Conservation (phyloP, 495 filamentous ascomycete genomes). For the Symbiotaphrina buchneri region DNA sequence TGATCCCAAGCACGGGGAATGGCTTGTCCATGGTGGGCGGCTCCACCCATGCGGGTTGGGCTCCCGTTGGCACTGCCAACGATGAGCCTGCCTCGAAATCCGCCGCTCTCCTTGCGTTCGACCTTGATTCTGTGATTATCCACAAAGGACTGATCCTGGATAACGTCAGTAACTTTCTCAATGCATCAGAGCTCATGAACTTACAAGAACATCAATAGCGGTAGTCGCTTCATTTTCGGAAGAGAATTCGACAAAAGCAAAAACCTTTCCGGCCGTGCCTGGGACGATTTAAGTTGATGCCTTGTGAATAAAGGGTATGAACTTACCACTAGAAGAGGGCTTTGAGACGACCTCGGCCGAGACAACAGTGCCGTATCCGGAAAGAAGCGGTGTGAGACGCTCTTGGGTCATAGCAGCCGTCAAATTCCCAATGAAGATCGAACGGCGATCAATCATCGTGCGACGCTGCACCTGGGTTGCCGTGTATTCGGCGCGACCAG, state of each 20-base stretch:
- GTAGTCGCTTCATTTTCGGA: slow-evolving; percentile 12
- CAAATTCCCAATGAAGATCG: slow-evolving; percentile 27
- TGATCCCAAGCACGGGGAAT: too few relatives aligned
- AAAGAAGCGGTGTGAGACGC: slow-evolving; percentile 16
- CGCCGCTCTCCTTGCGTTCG: too few relatives aligned
- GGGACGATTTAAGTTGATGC: too few relatives aligned
- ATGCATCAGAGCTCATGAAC: slow-evolving; percentile 1
- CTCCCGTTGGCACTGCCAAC: too few relatives aligned
- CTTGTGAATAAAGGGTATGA: background rate
- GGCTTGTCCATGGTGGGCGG: too few relatives aligned
- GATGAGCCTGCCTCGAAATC: too few relatives aligned
- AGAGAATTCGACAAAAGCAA: slow-evolving; percentile 30
- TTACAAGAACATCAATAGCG: slow-evolving; percentile 13
- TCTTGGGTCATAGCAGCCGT: slow-evolving; percentile 15
- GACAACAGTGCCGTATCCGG: slow-evolving; percentile 16
- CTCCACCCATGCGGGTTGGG: too few relatives aligned
- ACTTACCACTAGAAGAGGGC: slow-evolving; percentile 15
- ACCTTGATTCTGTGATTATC: too few relatives aligned
- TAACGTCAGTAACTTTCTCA: background rate
- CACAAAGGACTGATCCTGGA: too few relatives aligned
- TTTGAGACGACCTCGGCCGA: slow-evolving; percentile 17
- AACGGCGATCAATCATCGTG: slow-evolving; percentile 19
- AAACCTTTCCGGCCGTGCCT: too few relatives aligned
- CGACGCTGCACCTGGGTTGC: too few relatives aligned
- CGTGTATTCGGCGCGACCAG: too few relatives aligned